A percentile compares a stretch with the other conserved stretches of the same genome.
These are phyloP conservation scores for Candida labiduridarum DNA, from an alignment of 1,139 yeast species.

Conservation along the genomic window DNA sequence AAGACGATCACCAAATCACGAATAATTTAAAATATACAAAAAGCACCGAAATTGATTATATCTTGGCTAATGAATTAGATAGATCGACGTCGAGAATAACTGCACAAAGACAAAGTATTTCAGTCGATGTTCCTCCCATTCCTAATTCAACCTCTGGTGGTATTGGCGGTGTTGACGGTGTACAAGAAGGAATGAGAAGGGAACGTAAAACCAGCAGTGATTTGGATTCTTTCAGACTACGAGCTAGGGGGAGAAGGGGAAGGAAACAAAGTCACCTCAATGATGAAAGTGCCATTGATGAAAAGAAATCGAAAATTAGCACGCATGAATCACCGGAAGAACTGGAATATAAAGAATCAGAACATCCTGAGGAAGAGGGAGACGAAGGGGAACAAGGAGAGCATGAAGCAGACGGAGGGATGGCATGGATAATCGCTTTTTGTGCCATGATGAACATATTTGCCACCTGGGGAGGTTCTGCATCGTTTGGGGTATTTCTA, in stretches of 20 bases:
- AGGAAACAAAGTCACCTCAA: too few species aligned
- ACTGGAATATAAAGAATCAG: constrained; percentile 5
- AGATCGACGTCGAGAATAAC: constrained; percentile 13
- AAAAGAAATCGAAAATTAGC: too few species aligned
- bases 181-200: too few species aligned
- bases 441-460: constrained; percentile 52
- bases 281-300: too few species aligned
- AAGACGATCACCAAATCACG: background rate
- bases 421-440: constrained; percentile 68
- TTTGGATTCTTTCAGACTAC: too few species aligned
- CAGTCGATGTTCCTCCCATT: too few species aligned
- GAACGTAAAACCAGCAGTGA: too few species aligned
- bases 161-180: too few species aligned
- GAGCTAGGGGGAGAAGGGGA: too few species aligned
- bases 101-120: constrained; percentile 1
- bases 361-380: background rate
- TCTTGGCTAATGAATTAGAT: constrained; percentile 26
- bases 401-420: constrained; percentile 61
- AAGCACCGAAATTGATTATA: constrained; percentile 22
- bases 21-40: background rate
- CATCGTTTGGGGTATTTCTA: constrained; percentile 69
- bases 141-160: too few species aligned
- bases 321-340: background rate
- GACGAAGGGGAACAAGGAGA: constrained; percentile 17
- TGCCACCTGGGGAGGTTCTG: constrained; percentile 76